These are phyloP conservation scores for Spathaspora sp. DNA, from an alignment of 1,139 yeast species.

Conservation along the genomic window DNA sequence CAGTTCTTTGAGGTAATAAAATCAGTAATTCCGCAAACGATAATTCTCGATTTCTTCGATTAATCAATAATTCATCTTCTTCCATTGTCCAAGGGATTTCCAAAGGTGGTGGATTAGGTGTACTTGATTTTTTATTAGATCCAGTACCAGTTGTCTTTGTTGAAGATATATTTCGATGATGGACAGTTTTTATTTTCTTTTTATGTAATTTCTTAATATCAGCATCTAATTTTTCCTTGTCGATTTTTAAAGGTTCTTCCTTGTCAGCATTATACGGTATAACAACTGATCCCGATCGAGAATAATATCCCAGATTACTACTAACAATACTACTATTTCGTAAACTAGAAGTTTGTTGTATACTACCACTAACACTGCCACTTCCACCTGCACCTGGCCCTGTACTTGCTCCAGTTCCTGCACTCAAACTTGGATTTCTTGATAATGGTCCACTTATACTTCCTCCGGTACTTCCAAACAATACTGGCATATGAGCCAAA, in stretches of 20 bases:
- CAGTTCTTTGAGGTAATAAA: slow-evolving; percentile 69
- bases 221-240: slow-evolving; percentile 15
- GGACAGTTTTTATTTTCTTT: slow-evolving; percentile 1
- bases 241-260: slow-evolving; percentile 22
- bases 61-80: slow-evolving; percentile 67
- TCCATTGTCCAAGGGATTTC: slow-evolving; percentile 59
- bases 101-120: slow-evolving; percentile 25
- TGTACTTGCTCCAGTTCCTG: slow-evolving; percentile 11
- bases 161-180: slow-evolving; percentile 2
- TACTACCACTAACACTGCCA: no score
- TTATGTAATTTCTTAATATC: slow-evolving; percentile 10
- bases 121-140: slow-evolving; percentile 13
- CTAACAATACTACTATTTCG: slow-evolving; percentile 44
- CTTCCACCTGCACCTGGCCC: slow-evolving; percentile 21
- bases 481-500: slow-evolving; percentile 46
- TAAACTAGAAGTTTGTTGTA: slow-evolving; percentile 36
- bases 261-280: slow-evolving; percentile 38
- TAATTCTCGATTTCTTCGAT: slow-evolving; percentile 58
- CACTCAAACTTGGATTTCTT: slow-evolving; percentile 41
- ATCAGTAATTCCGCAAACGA: slow-evolving; percentile 75
- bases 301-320: slow-evolving; percentile 34
- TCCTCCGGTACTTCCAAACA: slow-evolving; percentile 40
- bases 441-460: slow-evolving; percentile 42
- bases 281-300: slow-evolving; percentile 48
- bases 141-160: slow-evolving; percentile 9